Conservation (phyloP, 2,329 filamentous ascomycete genomes). For the Paecilomyces variotii region DNA sequence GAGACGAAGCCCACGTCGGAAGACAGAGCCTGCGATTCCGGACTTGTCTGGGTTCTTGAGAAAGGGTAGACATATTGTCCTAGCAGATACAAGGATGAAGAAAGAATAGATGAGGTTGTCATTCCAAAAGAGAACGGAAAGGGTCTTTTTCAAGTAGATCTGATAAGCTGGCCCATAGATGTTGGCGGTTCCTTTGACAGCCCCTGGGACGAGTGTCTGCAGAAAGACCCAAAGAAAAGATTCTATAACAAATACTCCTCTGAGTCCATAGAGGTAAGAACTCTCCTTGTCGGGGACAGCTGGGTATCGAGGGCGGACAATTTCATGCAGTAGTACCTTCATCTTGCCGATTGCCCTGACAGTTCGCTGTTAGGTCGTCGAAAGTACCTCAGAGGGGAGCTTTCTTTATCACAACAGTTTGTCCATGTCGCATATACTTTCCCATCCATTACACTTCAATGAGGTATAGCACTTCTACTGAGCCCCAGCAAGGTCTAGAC, state of each 20-base stretch:
- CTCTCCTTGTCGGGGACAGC: neutral
- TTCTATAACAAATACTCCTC: slow-evolving; percentile 36
- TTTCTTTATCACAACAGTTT: neutral
- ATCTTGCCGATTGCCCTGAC: neutral
- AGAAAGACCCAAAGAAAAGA: slow-evolving; percentile 41
- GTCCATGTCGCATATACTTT: neutral
- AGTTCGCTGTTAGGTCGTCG: neutral
- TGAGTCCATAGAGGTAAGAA: slow-evolving; percentile 35
- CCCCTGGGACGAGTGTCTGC: slow-evolving; percentile 35
- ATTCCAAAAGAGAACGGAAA: slow-evolving; percentile 41
- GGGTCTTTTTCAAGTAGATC: slow-evolving; percentile 34
- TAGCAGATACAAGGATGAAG: slow-evolving; percentile 40
- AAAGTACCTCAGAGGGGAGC: neutral
- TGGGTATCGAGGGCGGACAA: neutral
- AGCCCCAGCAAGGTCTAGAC: neutral
- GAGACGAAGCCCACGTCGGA: slow-evolving; percentile 36
- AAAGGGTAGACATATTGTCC: slow-evolving; percentile 36
- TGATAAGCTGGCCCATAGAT: slow-evolving; percentile 32
- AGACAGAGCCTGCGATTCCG: slow-evolving; percentile 32
- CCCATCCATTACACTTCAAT: neutral
- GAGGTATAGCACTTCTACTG: neutral
- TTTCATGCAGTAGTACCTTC: neutral
- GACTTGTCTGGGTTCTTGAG: slow-evolving; percentile 26
- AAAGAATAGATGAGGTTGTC: slow-evolving; percentile 38
- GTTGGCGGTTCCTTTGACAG: slow-evolving; percentile 30